Conservation (phyloP, 805 yeast genomes). For the Wickerhamomyces chaumierensis region DNA sequence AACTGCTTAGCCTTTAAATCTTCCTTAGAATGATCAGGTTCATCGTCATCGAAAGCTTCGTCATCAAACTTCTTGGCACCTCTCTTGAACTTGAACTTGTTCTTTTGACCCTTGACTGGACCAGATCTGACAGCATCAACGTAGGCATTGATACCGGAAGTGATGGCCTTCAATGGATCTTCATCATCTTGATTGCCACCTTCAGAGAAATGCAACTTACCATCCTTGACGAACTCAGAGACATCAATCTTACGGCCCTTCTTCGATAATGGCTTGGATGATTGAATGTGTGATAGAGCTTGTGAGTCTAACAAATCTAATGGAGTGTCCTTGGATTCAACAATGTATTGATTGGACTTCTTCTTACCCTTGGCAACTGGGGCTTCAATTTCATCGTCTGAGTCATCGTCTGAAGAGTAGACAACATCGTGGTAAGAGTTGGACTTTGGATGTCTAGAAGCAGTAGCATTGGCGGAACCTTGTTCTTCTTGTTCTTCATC, state of each 20-base stretch:
- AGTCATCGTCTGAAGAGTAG: conserved; percentile 60
- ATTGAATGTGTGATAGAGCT: conserved; percentile 79
- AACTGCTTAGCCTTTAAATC: conserved; percentile 6
- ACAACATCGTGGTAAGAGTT: conserved; percentile 91
- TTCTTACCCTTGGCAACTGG: conserved; percentile 21
- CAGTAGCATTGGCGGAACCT: conserved; percentile 5
- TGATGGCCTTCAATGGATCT: conserved; percentile 34
- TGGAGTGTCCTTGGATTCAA: conserved; percentile 70
- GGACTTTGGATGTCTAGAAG: conserved; percentile 41
- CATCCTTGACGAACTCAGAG: conserved; percentile 33
- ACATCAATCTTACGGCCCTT: conserved; percentile 31
- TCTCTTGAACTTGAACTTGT: conserved; percentile 79
- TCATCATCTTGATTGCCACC: conserved; percentile 21
- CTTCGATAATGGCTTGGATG: conserved; percentile 65
- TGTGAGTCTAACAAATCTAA: conserved; percentile 80
- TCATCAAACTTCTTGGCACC: conserved; percentile 40
- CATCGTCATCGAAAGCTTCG: conserved; percentile 34
- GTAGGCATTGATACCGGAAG: conserved; percentile 77
- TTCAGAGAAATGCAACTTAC: conserved; percentile 59
- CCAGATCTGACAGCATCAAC: conserved; percentile 89
- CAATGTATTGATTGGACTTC: conserved; percentile 50
- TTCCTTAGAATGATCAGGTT: conserved; percentile 26
- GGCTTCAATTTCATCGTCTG: conserved; percentile 26
- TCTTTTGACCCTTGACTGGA: conserved; percentile 88
- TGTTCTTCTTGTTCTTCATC: conserved; percentile 24